phyloP scores from a whole-genome alignment of 2,329 filamentous ascomycete genomes.

The Aaosphaeria arxii region DNA sequence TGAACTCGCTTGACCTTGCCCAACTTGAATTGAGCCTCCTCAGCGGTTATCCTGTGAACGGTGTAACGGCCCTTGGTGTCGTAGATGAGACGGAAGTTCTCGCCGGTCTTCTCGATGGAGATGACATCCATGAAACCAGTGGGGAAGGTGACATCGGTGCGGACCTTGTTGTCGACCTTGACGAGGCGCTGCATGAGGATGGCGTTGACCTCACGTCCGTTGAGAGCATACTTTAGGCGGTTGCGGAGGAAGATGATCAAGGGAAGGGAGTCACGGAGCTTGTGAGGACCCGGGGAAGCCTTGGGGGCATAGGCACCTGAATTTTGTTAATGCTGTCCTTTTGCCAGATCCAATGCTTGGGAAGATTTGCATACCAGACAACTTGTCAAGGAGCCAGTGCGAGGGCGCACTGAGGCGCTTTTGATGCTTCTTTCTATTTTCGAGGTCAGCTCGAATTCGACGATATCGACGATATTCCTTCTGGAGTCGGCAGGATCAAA shows the following conservation, averaged over 20 bases:
- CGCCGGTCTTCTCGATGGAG: constrained; percentile 98
- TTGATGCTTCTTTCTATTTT: constrained; percentile 91
- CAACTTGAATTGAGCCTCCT: constrained; percentile 99
- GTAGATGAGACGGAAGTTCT: constrained; percentile 99
- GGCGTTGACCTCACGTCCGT: constrained; percentile 93
- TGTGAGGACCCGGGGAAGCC: constrained; percentile 87
- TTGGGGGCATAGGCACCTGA: constrained; percentile 58
- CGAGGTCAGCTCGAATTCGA: background rate
- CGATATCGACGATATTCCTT: constrained; percentile 4
- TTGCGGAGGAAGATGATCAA: constrained; percentile 80
- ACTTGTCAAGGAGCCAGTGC: constrained; percentile 99
- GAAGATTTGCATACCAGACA: constrained; percentile 64
- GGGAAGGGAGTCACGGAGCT: constrained; percentile 98
- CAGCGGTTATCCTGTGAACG: constrained; percentile 96
- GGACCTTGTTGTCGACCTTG: constrained; percentile 99
- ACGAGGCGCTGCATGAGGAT: constrained; percentile 99
- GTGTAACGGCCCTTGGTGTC: constrained; percentile 99
- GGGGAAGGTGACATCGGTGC: constrained; percentile 97
- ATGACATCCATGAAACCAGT: constrained; percentile 99
- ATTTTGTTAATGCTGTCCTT: constrained; percentile 9
- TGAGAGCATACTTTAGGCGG: constrained; percentile 99
- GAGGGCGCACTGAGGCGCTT: constrained; percentile 99
- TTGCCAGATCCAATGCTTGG: constrained; percentile 36
- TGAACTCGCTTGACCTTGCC: constrained; percentile 99
- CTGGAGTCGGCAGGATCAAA: too few species aligned